A percentile compares a stretch with the other conserved stretches of the same genome.
These are phyloP conservation scores for Leccinum pachyderme DNA, from an alignment of 1,284 basidiomycete genomes.

Conservation along the genomic window DNA sequence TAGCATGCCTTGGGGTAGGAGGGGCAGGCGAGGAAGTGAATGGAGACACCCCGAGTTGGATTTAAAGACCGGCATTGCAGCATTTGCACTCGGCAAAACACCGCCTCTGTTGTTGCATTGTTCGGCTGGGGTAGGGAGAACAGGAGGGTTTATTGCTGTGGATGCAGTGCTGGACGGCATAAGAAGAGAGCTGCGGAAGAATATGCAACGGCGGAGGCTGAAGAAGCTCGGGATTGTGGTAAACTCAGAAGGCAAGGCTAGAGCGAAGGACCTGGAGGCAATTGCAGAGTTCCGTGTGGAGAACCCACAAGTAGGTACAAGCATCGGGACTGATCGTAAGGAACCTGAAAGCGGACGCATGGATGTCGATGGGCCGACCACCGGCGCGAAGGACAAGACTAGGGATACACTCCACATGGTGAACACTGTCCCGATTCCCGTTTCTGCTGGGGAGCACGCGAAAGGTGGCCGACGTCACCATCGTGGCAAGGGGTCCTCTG, in stretches of 20 bases:
- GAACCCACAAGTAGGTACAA: conserved; percentile 7
- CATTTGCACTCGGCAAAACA: conserved; percentile 43
- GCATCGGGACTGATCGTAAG: conserved; percentile 2
- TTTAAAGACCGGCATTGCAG: conserved; percentile 47
- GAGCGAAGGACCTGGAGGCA: background rate
- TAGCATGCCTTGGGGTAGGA: conserved; percentile 7
- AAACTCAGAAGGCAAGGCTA: background rate
- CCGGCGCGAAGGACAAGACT: background rate
- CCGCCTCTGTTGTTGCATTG: conserved; percentile 74
- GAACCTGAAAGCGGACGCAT: conserved; percentile 18
- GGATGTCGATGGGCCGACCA: conserved; percentile 25
- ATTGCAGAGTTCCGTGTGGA: conserved; percentile 4
- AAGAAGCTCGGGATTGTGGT: conserved; percentile 3
- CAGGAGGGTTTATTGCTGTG: conserved; percentile 88
- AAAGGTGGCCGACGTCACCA: conserved; percentile 17
- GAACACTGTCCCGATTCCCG: conserved; percentile 29
- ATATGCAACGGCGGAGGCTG: conserved; percentile 14
- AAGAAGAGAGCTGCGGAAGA: conserved; percentile 55
- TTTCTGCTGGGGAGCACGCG: conserved; percentile 29
- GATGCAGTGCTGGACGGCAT: conserved; percentile 84
- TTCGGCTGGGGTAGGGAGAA: conserved; percentile 89
- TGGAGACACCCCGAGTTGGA: conserved; percentile 42
- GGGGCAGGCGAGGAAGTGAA: conserved; percentile 22
- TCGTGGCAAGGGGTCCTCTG: conserved; percentile 1
- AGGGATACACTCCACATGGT: conserved; percentile 6